These are phyloP conservation scores for Apiospora malaysiana DNA, from an alignment of 2,329 filamentous ascomycete genomes.

Conservation along the genomic window DNA sequence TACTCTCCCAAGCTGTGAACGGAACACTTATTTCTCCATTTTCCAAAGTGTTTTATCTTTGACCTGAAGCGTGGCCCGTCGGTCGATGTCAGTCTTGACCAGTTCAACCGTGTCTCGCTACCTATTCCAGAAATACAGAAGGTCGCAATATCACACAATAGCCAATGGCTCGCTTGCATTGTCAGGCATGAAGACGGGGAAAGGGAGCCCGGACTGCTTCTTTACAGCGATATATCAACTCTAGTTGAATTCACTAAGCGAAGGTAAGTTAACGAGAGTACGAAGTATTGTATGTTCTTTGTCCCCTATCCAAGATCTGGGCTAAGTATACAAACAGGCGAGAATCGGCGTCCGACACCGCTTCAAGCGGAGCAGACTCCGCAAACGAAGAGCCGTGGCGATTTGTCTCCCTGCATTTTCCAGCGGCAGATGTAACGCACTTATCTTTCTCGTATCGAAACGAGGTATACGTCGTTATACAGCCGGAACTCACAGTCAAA, in stretches of 20 bases:
- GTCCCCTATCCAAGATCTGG: background rate
- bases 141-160: slow-evolving; percentile 2
- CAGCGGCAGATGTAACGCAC: slow-evolving; percentile 11
- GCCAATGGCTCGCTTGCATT: background rate
- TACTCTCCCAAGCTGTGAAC: background rate
- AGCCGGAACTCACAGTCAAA: slow-evolving; percentile 14
- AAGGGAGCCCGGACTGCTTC: background rate
- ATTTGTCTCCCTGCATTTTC: background rate
- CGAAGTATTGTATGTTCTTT: too few relatives aligned
- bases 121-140: slow-evolving; percentile 10
- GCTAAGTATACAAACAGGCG: background rate
- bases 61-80: background rate
- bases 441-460: slow-evolving; percentile 1
- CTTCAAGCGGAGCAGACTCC: slow-evolving; percentile 5
- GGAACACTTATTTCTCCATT: background rate
- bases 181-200: background rate
- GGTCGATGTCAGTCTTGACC: background rate
- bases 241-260: background rate
- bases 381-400: background rate
- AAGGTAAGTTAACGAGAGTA: background rate
- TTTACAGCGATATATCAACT: background rate
- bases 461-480: background rate
- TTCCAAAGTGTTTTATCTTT: background rate
- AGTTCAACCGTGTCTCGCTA: background rate
- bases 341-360: slow-evolving; percentile 2